Base-by-base conservation (phyloP, 108 stramenopile species). In the Nitzschia palea region DNA sequence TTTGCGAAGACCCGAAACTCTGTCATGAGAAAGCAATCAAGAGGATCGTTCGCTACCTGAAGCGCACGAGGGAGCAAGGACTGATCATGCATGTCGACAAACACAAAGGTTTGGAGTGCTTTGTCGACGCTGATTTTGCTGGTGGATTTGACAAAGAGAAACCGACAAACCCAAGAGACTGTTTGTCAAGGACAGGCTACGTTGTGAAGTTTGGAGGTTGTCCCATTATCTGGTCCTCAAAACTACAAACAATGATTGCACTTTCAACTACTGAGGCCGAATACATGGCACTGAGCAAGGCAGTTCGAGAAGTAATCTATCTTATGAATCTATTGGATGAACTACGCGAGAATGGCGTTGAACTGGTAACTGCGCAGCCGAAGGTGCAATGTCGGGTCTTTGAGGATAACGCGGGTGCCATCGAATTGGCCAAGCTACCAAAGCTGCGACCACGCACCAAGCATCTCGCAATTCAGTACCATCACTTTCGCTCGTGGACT, bases 251-350 rank as follows among this genome's bases (percentile, higher is more conserved):
- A 1, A 64, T 80, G 50, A 75, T 80, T 35, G 66, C 79, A 14
- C n/a, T 81, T 23, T 67, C 58, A 1, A 80, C 81, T 1, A 77
- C 67, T 42, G 79, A 86, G 51, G 63, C 79, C n/a, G 85, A 86
- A 37, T 74, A 68, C 36, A 47, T 58, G 10, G 66, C 69, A 8
- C n/a, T 56, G 28, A 17, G 15, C 9, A 29, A 33, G 2, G 77
- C 74, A 28, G 60, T 80, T 54, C 31, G 70, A 54, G 68, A 61
- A 12, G 52, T 78, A 4, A 47, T 86, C 20, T 71, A 74, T 10
- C 6, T 83, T 20, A 31, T 63, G 8, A 53, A 73, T 14, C 20
- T 77, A 9, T 42, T 79, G 2, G 0, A 69, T 10, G 58, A 43
- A 5, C 4, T 83, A 4, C 8, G 23, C 0, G 55, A 30, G 40